Percentiles rank a stretch among this genome's conserved stretches.
Evolutionary conservation across 495 filamentous ascomycete genomes (phyloP).

Genomic region (Xylaria nigripes): DNA sequence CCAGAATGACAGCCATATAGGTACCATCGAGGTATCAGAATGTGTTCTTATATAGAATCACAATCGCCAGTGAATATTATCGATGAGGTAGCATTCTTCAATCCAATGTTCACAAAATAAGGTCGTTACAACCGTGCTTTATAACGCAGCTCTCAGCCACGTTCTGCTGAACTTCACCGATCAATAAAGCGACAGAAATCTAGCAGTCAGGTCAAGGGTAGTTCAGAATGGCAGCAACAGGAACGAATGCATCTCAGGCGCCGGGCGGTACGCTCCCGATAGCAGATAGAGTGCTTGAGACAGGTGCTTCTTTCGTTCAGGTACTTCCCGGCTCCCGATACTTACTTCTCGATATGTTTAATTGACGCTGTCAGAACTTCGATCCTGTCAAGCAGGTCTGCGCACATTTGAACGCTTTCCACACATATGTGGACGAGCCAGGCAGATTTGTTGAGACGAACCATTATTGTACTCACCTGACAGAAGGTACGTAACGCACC

Average conservation of each 20-base stretch:
- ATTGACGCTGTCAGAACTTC: constrained; percentile 46
- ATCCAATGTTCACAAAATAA: too few species aligned
- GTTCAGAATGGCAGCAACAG: constrained; percentile 3
- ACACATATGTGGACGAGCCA: constrained; percentile 65
- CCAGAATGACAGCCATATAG: too few species aligned
- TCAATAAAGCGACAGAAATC: too few species aligned
- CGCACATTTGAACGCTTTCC: constrained; percentile 79
- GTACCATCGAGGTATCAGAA: too few species aligned
- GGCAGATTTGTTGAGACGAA: constrained; percentile 64
- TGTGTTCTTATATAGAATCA: too few species aligned
- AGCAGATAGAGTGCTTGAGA: constrained; percentile 22
- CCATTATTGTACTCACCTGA: constrained; percentile 79
- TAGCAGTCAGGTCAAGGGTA: not conserved
- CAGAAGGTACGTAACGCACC: constrained; percentile 41
- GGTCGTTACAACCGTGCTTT: too few species aligned
- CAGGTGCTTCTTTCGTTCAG: constrained; percentile 23
- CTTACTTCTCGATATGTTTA: not conserved
- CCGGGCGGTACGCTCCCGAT: constrained; percentile 18
- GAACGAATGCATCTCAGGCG: constrained; percentile 5
- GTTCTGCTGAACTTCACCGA: too few species aligned
- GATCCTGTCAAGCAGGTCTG: constrained; percentile 68
- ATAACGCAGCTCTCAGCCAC: too few species aligned
- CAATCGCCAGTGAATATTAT: too few species aligned
- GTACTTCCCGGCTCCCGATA: not conserved
- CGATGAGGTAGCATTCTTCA: too few species aligned